Evolutionary conservation across 495 filamentous ascomycete genomes (phyloP).

Genomic region (Lentithecium fluviatile): DNA sequence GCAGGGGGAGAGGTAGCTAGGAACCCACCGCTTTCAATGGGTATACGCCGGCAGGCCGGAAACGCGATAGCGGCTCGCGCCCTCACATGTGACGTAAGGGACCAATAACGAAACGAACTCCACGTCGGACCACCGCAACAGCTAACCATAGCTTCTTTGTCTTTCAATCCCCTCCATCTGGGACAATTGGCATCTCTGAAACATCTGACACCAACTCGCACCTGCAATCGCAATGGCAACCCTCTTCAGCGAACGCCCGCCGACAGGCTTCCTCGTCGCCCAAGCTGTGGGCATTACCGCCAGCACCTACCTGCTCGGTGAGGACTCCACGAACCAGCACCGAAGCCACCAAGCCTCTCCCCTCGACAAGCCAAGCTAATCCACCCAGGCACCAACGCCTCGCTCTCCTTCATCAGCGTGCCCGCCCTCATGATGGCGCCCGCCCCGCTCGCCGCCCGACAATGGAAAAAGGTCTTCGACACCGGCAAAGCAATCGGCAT

Average conservation of each 20-base stretch:
- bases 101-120: no score
- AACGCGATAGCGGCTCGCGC: no score
- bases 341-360: not conserved
- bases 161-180: no score
- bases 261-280: conserved; percentile 44
- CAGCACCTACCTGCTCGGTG: conserved; percentile 45
- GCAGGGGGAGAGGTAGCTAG: no score
- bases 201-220: not conserved
- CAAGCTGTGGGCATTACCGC: conserved; percentile 52
- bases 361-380: not conserved
- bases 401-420: conserved; percentile 47
- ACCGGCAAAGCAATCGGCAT: conserved; percentile 43
- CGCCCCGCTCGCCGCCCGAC: conserved; percentile 50
- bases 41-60: no score
- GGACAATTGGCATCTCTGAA: no score
- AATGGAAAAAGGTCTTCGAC: conserved; percentile 49
- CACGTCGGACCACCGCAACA: no score
- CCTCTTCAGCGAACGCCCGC: conserved; percentile 17
- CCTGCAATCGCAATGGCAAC: conserved; percentile 15
- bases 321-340: conserved; percentile 2
- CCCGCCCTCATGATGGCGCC: conserved; percentile 56
- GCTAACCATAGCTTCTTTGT: no score
- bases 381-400: conserved; percentile 43
- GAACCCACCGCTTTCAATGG: no score
- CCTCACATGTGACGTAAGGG: no score